These are phyloP conservation scores for Capsicum baccatum DNA, from an alignment of 257 asterid genomes.

Conservation along the genomic window DNA sequence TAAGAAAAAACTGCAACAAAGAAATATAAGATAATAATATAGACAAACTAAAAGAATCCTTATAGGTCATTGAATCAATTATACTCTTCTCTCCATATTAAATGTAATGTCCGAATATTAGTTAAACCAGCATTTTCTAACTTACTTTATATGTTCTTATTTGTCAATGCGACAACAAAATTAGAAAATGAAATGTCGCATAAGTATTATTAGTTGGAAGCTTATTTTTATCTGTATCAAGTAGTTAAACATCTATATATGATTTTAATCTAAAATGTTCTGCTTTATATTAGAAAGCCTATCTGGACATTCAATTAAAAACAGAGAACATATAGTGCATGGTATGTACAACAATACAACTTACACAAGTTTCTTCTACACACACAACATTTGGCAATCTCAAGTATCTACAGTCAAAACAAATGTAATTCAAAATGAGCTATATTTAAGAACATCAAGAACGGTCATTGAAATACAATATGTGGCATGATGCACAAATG, in stretches of 20 bases:
- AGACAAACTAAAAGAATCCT: background rate
- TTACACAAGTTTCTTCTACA: slow-evolving; percentile 81
- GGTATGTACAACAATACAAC: slow-evolving; percentile 39
- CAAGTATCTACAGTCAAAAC: slow-evolving; percentile 68
- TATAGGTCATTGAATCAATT: background rate
- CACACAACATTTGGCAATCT: slow-evolving; percentile 78
- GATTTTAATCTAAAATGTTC: background rate
- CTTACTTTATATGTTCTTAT: background rate
- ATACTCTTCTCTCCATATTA: slow-evolving; percentile 3
- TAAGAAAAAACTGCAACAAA: slow-evolving; percentile 69
- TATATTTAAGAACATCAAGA: slow-evolving; percentile 24
- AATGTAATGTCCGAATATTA: background rate
- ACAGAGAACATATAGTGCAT: background rate
- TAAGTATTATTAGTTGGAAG: background rate
- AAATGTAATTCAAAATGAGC: slow-evolving; percentile 10
- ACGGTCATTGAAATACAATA: background rate
- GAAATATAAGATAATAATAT: slow-evolving; percentile 23
- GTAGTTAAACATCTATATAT: slow-evolving; percentile 21
- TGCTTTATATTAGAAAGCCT: background rate
- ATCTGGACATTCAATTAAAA: slow-evolving; percentile 5
- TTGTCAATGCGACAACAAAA: background rate
- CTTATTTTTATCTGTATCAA: background rate
- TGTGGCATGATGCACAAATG: slow-evolving; percentile 3
- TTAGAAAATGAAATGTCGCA: background rate
- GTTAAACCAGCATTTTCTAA: background rate